A percentile compares a stretch with the other conserved stretches of the same genome.
Evolutionary conservation across 2,329 filamentous ascomycete genomes (phyloP).

Genomic region (Dothideomycetes sp.): DNA sequence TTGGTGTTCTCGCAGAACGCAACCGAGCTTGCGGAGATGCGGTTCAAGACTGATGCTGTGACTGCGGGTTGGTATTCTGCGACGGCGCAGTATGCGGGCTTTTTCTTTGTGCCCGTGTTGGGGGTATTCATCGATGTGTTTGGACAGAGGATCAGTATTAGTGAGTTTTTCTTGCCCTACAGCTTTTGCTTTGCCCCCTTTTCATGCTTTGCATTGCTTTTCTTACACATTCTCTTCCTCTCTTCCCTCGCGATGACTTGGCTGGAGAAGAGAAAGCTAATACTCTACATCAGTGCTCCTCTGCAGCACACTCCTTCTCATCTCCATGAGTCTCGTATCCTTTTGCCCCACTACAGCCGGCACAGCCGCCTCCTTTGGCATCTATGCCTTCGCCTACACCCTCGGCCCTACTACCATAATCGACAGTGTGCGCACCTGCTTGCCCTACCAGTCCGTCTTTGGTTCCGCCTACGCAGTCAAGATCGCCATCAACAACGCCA

Average conservation of each 20-base stretch:
- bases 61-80: slow-evolving; percentile 51
- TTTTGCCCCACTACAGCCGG: slow-evolving; percentile 39
- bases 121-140: slow-evolving; percentile 47
- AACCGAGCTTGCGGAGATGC: slow-evolving; percentile 49
- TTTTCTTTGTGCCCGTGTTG: slow-evolving; percentile 47
- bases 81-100: slow-evolving; percentile 44
- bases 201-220: too few relatives aligned
- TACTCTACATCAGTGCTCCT: slow-evolving; percentile 25
- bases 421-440: slow-evolving; percentile 47
- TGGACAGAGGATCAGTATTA: slow-evolving; percentile 40
- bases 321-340: slow-evolving; percentile 44
- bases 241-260: too few relatives aligned
- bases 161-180: too few relatives aligned
- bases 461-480: slow-evolving; percentile 51
- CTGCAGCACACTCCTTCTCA: slow-evolving; percentile 40
- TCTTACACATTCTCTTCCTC: too few relatives aligned
- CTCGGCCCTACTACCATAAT: slow-evolving; percentile 50
- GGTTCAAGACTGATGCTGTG: slow-evolving; percentile 44
- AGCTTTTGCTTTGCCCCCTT: too few relatives aligned
- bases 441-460: slow-evolving; percentile 51
- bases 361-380: slow-evolving; percentile 48
- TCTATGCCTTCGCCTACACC: slow-evolving; percentile 45
- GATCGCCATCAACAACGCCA: slow-evolving; percentile 50
- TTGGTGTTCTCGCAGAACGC: slow-evolving; percentile 45
- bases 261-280: too few relatives aligned